Evolutionary conservation across 805 yeast species (phyloP).

Genomic region (Saccharomycopsis sp.): DNA sequence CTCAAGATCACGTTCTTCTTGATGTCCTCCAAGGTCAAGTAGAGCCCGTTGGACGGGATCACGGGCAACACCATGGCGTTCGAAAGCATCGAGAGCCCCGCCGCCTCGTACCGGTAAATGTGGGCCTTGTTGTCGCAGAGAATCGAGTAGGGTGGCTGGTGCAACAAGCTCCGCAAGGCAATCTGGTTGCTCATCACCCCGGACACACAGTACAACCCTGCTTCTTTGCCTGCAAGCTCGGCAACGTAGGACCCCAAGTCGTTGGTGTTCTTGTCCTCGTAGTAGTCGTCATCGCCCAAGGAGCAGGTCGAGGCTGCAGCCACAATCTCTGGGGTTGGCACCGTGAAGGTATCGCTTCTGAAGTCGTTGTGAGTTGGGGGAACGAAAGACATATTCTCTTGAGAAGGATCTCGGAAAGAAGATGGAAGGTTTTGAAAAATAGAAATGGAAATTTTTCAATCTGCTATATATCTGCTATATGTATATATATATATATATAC

Average conservation of each 20-base stretch:
- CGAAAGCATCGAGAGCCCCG: constrained; percentile 80
- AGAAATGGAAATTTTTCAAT: no score
- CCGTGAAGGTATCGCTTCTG: constrained; percentile 83
- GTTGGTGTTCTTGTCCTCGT: constrained; percentile 67
- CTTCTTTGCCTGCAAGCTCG: constrained; percentile 64
- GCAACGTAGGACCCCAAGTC: constrained; percentile 58
- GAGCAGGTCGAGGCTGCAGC: constrained; percentile 48
- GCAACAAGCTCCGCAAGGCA: constrained; percentile 64
- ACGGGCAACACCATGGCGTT: constrained; percentile 90
- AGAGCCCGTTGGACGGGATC: constrained; percentile 62
- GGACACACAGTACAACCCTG: constrained; percentile 75
- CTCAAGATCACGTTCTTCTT: constrained; percentile 51
- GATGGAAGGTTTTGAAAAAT: no score
- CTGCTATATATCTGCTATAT: no score
- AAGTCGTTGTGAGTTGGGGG: constrained; percentile 35
- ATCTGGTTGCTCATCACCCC: constrained; percentile 90
- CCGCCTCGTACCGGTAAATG: constrained; percentile 78
- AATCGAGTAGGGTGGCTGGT: constrained; percentile 79
- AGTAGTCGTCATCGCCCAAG: constrained; percentile 83
- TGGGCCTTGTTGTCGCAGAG: constrained; percentile 84
- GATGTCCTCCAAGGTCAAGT: constrained; percentile 76
- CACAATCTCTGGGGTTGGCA: constrained; percentile 70
- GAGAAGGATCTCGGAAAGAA: no score
- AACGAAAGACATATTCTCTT: no score
- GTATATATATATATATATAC: no score